Evolutionary conservation across 805 yeast species (phyloP).

Genomic region (Kluyveromyces nonfermentans): DNA sequence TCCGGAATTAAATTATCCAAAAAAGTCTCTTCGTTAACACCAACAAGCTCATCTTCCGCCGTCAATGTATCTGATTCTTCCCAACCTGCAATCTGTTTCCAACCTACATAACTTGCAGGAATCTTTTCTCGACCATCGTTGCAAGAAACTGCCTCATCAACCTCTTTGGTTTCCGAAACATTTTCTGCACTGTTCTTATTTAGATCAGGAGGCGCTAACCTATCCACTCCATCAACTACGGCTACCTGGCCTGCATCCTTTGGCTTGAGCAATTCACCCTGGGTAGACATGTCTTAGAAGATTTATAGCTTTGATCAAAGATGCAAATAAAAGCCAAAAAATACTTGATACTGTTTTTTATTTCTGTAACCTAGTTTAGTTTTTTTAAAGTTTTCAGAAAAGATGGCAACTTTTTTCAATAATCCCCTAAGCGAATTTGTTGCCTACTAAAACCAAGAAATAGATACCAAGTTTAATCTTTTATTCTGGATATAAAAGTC

Average conservation of each 20-base stretch:
- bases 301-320: too few relatives aligned
- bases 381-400: too few relatives aligned
- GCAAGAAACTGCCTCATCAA: constrained; percentile 11
- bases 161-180: constrained; percentile 10
- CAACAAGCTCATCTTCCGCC: constrained; percentile 60
- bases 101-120: constrained; percentile 69
- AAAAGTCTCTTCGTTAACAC: constrained; percentile 62
- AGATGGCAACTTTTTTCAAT: too few relatives aligned
- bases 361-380: too few relatives aligned
- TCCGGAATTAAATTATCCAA: constrained; percentile 73
- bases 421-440: too few relatives aligned
- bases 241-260: constrained; percentile 13
- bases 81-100: constrained; percentile 93
- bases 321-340: too few relatives aligned
- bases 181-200: constrained; percentile 10
- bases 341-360: too few relatives aligned
- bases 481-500: too few relatives aligned
- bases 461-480: too few relatives aligned
- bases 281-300: too few relatives aligned
- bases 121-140: constrained; percentile 15
- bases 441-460: too few relatives aligned
- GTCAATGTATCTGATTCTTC: constrained; percentile 57
- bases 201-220: constrained; percentile 12
- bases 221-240: constrained; percentile 12
- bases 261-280: constrained; percentile 1